Base-by-base conservation (phyloP, 106 monocot genomes). In the Allium cepa region DNA sequence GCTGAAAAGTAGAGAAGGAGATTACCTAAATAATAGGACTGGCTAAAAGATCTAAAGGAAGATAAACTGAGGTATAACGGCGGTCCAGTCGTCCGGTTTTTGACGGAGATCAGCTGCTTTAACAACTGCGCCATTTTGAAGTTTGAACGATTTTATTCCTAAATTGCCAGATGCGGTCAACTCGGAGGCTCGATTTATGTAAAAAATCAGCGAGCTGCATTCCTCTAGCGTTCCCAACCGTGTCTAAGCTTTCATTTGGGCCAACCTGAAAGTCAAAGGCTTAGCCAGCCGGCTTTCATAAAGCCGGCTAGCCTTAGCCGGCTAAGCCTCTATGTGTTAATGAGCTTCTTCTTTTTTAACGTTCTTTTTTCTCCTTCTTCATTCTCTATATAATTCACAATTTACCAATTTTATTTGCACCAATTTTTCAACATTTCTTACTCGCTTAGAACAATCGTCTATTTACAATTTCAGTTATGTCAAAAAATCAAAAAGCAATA, bases 81-180 rank as follows among this genome's bases (percentile, higher is more conserved):
- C 14, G 63, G 47, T 9, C 4, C 28, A 63, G 48, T 48, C 47
- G 63, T 22, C 22, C 47, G n/a, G 63, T 15, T 17, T 53, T 53
- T 53, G 1, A 48, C 16, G 63, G 63, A 46, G 63, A 47, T 7
- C 8, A 63, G 63, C 17, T 47, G 63, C 63, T 63, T 63, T 14
- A 63, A 63, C n/a, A 63, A 13, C n/a, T 15, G 46, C 47, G 46
- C 63, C 63, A 63, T 63, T 11, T 48, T 61, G 52, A 53, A 63
- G 47, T 11, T 48, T 61, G 52, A 53, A 22, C 22, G 22, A 22
- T 22, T 22, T 22, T 22, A 22, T 22, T 22, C 22, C 1, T 22
- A 22, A 22, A 22, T 22, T 22, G 22, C 22, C 22, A 22, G 22
- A 22, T 0, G 22, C 0, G 22, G 22, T 22, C 22, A 22, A 22